A percentile compares a stretch with the other conserved stretches of the same genome.
phyloP scores from a whole-genome alignment of 1,284 basidiomycete genomes.

The Ceratobasidium papillatum region DNA sequence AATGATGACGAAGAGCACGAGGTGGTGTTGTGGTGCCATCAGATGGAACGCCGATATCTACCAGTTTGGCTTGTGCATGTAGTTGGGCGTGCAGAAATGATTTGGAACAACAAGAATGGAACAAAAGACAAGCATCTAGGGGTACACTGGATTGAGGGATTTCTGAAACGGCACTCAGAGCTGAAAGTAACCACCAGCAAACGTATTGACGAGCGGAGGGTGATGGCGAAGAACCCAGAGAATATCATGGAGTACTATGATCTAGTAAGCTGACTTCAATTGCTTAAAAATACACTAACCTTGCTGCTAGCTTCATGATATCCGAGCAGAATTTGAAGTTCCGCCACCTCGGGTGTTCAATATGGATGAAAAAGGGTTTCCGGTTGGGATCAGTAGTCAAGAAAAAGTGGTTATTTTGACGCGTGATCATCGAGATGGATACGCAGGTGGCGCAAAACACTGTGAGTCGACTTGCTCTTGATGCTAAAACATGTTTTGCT shows the following conservation, averaged over 20 bases:
- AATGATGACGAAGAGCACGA: neutral
- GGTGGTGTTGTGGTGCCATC: slow-evolving; percentile 2
- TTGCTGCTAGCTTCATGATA: neutral
- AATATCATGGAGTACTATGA: slow-evolving; percentile 20
- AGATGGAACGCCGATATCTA: slow-evolving; percentile 3
- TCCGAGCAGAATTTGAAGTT: neutral
- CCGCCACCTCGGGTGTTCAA: neutral
- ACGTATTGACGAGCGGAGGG: neutral
- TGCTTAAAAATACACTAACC: neutral
- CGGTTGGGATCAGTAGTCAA: neutral
- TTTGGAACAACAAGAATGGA: slow-evolving; percentile 33
- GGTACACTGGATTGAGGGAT: neutral
- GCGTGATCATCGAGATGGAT: slow-evolving; percentile 14
- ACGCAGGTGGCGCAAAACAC: slow-evolving; percentile 26
- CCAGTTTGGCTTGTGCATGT: slow-evolving; percentile 4
- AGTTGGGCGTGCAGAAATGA: neutral
- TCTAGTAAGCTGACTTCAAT: neutral
- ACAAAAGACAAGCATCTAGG: neutral
- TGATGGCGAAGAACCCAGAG: slow-evolving; percentile 30
- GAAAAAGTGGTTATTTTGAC: slow-evolving; percentile 9
- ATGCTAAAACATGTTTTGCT: neutral
- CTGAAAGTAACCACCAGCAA: slow-evolving; percentile 19
- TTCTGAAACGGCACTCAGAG: slow-evolving; percentile 13
- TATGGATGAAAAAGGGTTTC: slow-evolving; percentile 40
- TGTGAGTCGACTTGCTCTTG: neutral